A percentile compares a stretch with the other conserved stretches of the same genome.
phyloP scores from a whole-genome alignment of 2,329 filamentous ascomycete species.

The Amphichorda felina region DNA sequence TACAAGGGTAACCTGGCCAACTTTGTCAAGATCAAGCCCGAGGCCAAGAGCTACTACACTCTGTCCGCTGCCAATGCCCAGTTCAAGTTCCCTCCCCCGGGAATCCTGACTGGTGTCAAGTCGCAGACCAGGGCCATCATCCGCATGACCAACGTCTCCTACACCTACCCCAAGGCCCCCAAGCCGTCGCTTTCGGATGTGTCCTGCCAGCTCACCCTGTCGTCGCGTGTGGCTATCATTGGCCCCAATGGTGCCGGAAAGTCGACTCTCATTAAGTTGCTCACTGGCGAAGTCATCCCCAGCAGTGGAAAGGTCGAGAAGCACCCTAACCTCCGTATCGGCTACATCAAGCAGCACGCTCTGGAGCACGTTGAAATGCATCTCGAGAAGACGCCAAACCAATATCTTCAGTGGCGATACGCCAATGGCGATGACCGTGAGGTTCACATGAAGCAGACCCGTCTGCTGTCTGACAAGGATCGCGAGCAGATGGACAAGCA shows the following conservation, averaged over 20 bases:
- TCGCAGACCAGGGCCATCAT: slow-evolving; percentile 89
- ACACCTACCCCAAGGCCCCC: slow-evolving; percentile 78
- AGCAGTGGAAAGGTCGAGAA: slow-evolving; percentile 84
- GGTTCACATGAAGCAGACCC: slow-evolving; percentile 94
- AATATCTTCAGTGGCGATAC: slow-evolving; percentile 98
- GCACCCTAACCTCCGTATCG: slow-evolving; percentile 96
- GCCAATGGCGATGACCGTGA: slow-evolving; percentile 94
- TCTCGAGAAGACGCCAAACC: slow-evolving; percentile 96
- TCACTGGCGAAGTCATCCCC: slow-evolving; percentile 85
- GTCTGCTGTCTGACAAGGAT: slow-evolving; percentile 75
- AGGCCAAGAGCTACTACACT: slow-evolving; percentile 97
- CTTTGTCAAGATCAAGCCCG: slow-evolving; percentile 83
- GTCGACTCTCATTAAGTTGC: slow-evolving; percentile 92
- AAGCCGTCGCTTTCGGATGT: slow-evolving; percentile 85
- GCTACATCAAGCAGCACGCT: slow-evolving; percentile 99
- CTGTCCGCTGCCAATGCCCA: slow-evolving; percentile 77
- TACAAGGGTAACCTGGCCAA: slow-evolving; percentile 73
- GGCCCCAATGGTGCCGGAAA: slow-evolving; percentile 97
- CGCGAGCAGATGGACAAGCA: slow-evolving; percentile 84
- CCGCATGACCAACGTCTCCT: slow-evolving; percentile 84
- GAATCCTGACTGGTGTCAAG: slow-evolving; percentile 91
- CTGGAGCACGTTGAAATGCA: slow-evolving; percentile 99
- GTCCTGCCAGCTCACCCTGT: slow-evolving; percentile 77
- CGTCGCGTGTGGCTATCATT: slow-evolving; percentile 90
- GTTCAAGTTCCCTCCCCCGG: slow-evolving; percentile 96